Base-by-base conservation (phyloP, 2,329 filamentous ascomycete genomes). In the Exophiala aquamarina region DNA sequence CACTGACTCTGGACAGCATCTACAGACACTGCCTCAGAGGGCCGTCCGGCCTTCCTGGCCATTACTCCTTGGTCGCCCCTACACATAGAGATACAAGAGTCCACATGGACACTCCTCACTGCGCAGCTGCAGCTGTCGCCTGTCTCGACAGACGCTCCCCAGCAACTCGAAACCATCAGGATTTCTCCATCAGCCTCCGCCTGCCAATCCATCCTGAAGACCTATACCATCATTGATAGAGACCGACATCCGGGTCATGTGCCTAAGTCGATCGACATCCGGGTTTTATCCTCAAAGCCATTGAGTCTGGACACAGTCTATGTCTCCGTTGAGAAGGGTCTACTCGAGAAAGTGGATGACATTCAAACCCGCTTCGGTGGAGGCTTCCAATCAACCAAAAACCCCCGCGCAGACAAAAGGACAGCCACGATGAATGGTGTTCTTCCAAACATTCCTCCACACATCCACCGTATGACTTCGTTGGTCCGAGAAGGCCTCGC, bases 81-180 rank as follows among this genome's bases (percentile, higher is more conserved):
- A 33, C 62, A 65, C 36, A 61, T 54, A 42, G 63, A 70, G 52
- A 66, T 73, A 33, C 75, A 86, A 62, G 81, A 83, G 48, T 79
- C 82, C 14, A 77, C 79, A 37, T 98, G 93, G 93, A 89, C 89
- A 6, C 80, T 97, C 40, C 79, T 97, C 26, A 88, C 92, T 1
- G 81, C 95, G 49, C 44, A 51, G 23, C 21, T 19, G 15, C 76
- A 76, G 17, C 73, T 76, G 44, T 71, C 68, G 45, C 66, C 58
- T n/a, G 61, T 59, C 52, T 69, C 67, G 6, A 32, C 43, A 8
- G 43, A 73, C 55, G 83, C 83, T 33, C 75, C 81, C 34, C 77
- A 79, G 8, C 75, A 90, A 34, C 79, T 87, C 14, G 81, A 86
- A 55, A 89, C 94, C 88, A 77, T 96, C 31, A 84, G 91, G 77